Base-by-base conservation (phyloP, 2,329 filamentous ascomycete genomes). In the Fusarium miscanthi region DNA sequence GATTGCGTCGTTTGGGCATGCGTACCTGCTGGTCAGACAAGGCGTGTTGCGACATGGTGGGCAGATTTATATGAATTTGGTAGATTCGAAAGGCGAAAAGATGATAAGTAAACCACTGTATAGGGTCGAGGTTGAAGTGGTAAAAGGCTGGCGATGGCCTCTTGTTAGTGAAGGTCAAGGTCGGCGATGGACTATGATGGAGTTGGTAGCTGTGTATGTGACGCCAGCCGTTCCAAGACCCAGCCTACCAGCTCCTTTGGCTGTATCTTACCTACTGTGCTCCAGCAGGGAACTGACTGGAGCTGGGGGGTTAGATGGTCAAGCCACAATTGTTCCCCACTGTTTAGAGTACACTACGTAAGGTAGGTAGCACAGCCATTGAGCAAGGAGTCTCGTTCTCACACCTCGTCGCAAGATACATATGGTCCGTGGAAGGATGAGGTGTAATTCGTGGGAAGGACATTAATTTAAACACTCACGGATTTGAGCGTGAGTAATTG, bases 21-120 rank as follows among this genome's bases (percentile, higher is more conserved):
- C 82, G 80, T 90, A 96, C 94, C 92, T 97, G 94, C 87, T 97
- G 94, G 89, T 98, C 95, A 86, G 95, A 97, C 86, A 98, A 92
- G 83, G 94, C 93, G 91, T 97, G 94, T 88, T 94, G 92, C 85
- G 94, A 96, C 94, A 97, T 97, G 83, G 84, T 92, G 88, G 65
- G 81, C 73, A 70, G 63, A 42, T 70, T 66, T 72, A 30, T 66
- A 66, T 58, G 61, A 17, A 13, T 60, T 48, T 51, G 60, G 56
- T 52, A 62, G 41, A 70, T 66, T 75, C 54, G 59, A 61, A 42
- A 42, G 59, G 41, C 45, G 56, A 41, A 31, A 53, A 41, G n/a
- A 33, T 37, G 40, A 63, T 45, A 53, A 49, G 41, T 27, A 19
- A 42, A 52, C 43, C 38, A 62, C 63, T 49, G 42, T 49, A 27